Evolutionary conservation across 1,139 yeast species (phyloP), one percentile per base, ranked within the genome.

Genomic region (Oligophagozyma castellii): DNA sequence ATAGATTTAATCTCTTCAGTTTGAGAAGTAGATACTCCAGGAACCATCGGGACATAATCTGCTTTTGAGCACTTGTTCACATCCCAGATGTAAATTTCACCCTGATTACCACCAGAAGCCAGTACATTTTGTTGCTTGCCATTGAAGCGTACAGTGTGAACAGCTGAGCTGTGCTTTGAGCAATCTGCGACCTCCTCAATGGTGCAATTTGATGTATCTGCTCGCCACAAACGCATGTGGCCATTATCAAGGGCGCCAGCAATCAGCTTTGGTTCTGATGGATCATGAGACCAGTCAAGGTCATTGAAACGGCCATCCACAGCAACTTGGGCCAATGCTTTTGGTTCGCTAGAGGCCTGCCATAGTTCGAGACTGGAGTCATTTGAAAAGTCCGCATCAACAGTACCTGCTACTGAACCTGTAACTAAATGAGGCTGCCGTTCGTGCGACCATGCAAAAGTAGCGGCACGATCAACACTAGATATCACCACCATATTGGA

Each of bases 241-340:
- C 95, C 95, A 44, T 73, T 71, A 51, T 89, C 98, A 40, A 80
- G 64, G 6, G 94, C 96, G 40, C 93, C 95, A 3, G 86, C 96
- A 38, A 89, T 63, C 7, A 83, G 79, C 39, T 67, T 61, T 26
- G 67, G 65, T 33, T 70, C 73, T 30, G 66, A 60, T n/a, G n/a
- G n/a, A 18, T 18, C 20, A 16, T 24, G 27, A 33, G 93, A 79
- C 95, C 96, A 86, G 6, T 84, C 92, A 42, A 89, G 58, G 34
- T 83, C 86, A 45, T 79, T 70, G 56, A 84, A 83, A 33, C 58
- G 59, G 10, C 61, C 64, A 28, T 61, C 66, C 5, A 65, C 58
- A 14, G 69, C 74, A 19, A 79, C 69, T 1, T 70, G 44, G n/a
- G 67, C 65, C 20, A 70, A 47, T 3, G 89, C 79, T 26, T 61